Evolutionary conservation across 23 red algal genomes (phyloP).

Genomic region (Cyanidiococcus yangmingshanensis): DNA sequence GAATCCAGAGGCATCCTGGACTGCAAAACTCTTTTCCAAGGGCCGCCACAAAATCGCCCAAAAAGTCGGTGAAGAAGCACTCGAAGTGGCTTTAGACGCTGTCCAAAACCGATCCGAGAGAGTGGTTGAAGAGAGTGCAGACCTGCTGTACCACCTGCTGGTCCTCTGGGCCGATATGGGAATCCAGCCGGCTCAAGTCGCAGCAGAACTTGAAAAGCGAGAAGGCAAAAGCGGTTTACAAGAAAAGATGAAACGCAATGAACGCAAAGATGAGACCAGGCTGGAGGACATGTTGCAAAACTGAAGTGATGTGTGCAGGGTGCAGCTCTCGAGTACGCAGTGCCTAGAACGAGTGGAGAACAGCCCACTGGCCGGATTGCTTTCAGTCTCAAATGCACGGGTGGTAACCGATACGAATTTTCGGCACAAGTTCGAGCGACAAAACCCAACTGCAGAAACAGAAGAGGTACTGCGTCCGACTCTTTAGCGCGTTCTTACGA

Average conservation of each 20-base stretch:
- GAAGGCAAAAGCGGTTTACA: slow-evolving; percentile 58
- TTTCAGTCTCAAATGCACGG: no score
- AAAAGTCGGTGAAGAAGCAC: slow-evolving; percentile 96
- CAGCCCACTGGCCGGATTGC: no score
- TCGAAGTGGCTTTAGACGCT: slow-evolving; percentile 79
- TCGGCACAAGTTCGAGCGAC: no score
- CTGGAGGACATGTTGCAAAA: neutral
- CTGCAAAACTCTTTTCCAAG: slow-evolving; percentile 71
- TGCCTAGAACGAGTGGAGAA: no score
- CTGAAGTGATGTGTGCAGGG: no score
- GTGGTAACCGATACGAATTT: no score
- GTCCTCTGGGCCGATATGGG: slow-evolving; percentile 81
- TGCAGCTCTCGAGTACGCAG: no score
- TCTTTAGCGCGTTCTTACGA: no score
- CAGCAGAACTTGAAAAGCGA: slow-evolving; percentile 45
- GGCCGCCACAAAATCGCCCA: slow-evolving; percentile 61
- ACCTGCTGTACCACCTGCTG: slow-evolving; percentile 90
- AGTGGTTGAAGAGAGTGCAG: slow-evolving; percentile 84
- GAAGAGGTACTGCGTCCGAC: no score
- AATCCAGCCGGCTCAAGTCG: slow-evolving; percentile 51
- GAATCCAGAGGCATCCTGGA: slow-evolving; percentile 64
- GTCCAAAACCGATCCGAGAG: slow-evolving; percentile 24
- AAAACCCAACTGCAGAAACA: no score
- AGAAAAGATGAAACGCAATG: slow-evolving; percentile 47
- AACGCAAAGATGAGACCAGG: neutral